These are phyloP conservation scores for Cryphonectria parasitica DNA, from an alignment of 2,329 filamentous ascomycete genomes.

Conservation along the genomic window DNA sequence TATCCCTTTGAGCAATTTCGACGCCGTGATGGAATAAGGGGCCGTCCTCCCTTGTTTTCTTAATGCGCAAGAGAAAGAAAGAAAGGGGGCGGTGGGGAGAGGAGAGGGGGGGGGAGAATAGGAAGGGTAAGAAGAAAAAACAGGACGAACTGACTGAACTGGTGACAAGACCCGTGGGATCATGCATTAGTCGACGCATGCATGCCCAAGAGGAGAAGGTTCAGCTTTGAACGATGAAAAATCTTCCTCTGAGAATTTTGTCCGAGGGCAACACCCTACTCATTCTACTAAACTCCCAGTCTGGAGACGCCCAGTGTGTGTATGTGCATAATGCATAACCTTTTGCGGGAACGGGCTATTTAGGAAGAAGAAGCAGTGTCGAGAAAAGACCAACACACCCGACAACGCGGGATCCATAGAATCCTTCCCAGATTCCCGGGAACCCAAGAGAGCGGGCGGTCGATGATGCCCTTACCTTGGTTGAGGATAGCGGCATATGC, in stretches of 20 bases:
- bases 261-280: not conserved
- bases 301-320: not conserved
- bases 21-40: not conserved
- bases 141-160: not conserved
- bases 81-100: too few species aligned
- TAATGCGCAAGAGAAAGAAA: not conserved
- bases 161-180: not conserved
- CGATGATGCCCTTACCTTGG: not conserved
- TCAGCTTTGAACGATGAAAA: not conserved
- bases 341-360: not conserved
- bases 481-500: constrained; percentile 21
- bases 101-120: too few species aligned
- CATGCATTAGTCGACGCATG: constrained; percentile 7
- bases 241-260: not conserved
- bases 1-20: not conserved
- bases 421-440: constrained; percentile 30
- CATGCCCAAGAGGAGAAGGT: too few species aligned
- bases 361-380: not conserved
- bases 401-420: constrained; percentile 16
- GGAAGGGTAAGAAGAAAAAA: too few species aligned
- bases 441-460: constrained; percentile 6
- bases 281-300: not conserved
- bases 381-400: constrained; percentile 1
- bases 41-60: not conserved
- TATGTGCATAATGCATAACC: not conserved